Evolutionary conservation across 352 stramenopile genomes (phyloP).

Genomic region (Phytophthora multivora): DNA sequence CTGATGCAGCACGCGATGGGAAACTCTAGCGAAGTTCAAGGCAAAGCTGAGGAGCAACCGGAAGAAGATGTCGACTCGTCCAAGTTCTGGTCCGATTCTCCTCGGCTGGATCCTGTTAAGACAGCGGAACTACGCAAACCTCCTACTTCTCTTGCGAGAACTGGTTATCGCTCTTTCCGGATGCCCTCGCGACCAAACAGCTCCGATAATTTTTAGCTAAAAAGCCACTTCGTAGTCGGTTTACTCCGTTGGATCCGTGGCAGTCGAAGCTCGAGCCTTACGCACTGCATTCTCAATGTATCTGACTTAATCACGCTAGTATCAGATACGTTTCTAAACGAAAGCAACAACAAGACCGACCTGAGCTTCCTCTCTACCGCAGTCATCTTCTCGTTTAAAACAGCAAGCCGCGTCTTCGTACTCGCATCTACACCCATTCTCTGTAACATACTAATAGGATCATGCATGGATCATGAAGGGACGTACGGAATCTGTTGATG

Average conservation of each 20-base stretch:
- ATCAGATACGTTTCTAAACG: not conserved
- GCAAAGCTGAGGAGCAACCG: slow-evolving; percentile 19
- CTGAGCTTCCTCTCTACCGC: slow-evolving; percentile 49
- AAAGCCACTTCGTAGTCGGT: not conserved
- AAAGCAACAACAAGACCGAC: slow-evolving; percentile 16
- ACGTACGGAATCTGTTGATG: slow-evolving; percentile 66
- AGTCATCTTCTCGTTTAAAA: slow-evolving; percentile 50
- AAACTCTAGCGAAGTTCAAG: slow-evolving; percentile 17
- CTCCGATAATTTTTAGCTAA: slow-evolving; percentile 12
- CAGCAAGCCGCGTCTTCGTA: slow-evolving; percentile 41
- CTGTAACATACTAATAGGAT: not conserved
- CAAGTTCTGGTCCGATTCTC: slow-evolving; percentile 45
- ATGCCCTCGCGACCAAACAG: slow-evolving; percentile 40
- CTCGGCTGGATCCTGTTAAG: slow-evolving; percentile 49
- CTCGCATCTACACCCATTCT: slow-evolving; percentile 43
- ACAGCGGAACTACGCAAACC: slow-evolving; percentile 54
- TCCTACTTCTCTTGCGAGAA: slow-evolving; percentile 46
- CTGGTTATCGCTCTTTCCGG: slow-evolving; percentile 61
- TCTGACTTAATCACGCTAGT: slow-evolving; percentile 18
- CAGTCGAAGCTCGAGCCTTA: slow-evolving; percentile 5
- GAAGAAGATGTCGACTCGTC: slow-evolving; percentile 17
- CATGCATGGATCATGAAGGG: not conserved
- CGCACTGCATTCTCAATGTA: slow-evolving; percentile 46
- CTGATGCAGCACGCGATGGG: slow-evolving; percentile 39
- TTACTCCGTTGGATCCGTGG: not conserved